A percentile compares a stretch with the other conserved stretches of the same genome.
These are phyloP conservation scores for Cladosporium velox DNA, from an alignment of 2,329 filamentous ascomycete species.

Conservation along the genomic window DNA sequence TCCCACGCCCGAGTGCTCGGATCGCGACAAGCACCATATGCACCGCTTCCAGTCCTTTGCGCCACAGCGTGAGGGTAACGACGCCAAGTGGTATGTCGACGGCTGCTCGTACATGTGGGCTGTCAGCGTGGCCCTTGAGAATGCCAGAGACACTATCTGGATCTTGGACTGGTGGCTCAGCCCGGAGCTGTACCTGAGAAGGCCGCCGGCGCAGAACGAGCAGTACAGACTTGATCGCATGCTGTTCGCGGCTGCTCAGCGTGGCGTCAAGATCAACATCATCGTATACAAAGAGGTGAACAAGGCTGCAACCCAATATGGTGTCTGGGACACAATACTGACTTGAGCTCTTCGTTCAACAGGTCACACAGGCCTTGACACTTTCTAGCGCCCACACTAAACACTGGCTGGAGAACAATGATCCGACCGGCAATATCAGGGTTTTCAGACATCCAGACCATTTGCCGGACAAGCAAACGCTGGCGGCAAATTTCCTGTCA, in stretches of 20 bases:
- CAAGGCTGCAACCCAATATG: background rate
- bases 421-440: conserved; percentile 76
- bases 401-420: conserved; percentile 68
- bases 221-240: conserved; percentile 81
- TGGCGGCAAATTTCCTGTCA: conserved; percentile 60
- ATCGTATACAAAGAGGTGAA: conserved; percentile 82
- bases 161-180: conserved; percentile 79
- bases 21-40: conserved; percentile 46
- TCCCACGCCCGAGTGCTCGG: conserved; percentile 41
- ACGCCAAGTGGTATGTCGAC: conserved; percentile 85
- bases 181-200: conserved; percentile 82
- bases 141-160: conserved; percentile 75
- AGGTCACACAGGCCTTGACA: conserved; percentile 49
- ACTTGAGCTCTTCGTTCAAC: background rate
- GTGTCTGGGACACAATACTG: background rate
- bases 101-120: conserved; percentile 85
- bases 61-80: conserved; percentile 68
- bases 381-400: conserved; percentile 75
- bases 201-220: conserved; percentile 79
- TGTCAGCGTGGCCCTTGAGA: conserved; percentile 76
- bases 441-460: conserved; percentile 93
- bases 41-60: conserved; percentile 67
- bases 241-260: conserved; percentile 77
- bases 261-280: conserved; percentile 80
- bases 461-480: conserved; percentile 68